Evolutionary conservation across 768 basidiomycete genomes (phyloP), one percentile per base, ranked within the genome.

Genomic region (Mycena venus): DNA sequence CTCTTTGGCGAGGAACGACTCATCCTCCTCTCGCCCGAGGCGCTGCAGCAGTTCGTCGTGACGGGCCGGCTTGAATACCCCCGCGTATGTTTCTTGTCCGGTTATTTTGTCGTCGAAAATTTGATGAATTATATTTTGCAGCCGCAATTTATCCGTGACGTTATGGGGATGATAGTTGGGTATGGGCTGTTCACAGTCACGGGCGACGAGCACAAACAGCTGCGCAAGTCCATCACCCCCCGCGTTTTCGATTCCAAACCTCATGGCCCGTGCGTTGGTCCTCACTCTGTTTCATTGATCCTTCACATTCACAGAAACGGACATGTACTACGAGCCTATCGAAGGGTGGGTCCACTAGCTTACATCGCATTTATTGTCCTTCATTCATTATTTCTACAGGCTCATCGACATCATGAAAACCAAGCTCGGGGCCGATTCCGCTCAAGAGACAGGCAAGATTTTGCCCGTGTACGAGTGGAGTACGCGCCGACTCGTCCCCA

Each of bases 191-290:
- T 89, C 53, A 89, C 89, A 0, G 85, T 87, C n/a, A 89, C 88
- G 0, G 88, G 89, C 9, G 82, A 86, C 42, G 87, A 86, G 36
- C 88, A 89, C 75, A 88, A 84, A 72, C 84, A 84, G 61, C 88
- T 90, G 87, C 86, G 87, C 40, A 88, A 84, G 74, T 82, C 83
- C 1, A 88, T 90, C 86, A 89, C 88, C 64, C n/a, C 88, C 89
- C 1, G 89, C 89, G 0, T 89, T 90, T 75, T 88, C 88, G 0
- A 82, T 89, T 29, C 80, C 85, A 2, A 89, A 83, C 69, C 81
- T 87, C 34, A 84, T 84, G 79, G 80, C 83, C 40, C 85, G 85
- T 85, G 65, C 72, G 85, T 81, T 17, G 49, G 38, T n/a, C 21
- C n/a, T 49, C 21, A 14, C 9, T 36, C 15, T n/a, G n/a, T 15